Conservation (phyloP, 768 basidiomycete genomes). For the Psilocybe sp. region DNA sequence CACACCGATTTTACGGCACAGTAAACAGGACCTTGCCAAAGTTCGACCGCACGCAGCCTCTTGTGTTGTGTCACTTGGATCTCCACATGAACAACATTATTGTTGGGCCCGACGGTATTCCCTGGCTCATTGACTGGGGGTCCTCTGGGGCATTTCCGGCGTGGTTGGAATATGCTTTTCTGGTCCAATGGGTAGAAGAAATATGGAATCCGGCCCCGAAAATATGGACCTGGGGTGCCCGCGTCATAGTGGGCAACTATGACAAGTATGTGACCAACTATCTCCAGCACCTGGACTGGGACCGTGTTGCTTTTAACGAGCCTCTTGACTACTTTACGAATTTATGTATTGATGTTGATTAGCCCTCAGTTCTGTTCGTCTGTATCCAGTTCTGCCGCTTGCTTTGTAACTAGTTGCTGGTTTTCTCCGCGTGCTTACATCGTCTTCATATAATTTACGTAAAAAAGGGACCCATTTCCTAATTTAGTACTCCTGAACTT, state of each 20-base stretch:
- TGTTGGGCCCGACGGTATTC: background rate
- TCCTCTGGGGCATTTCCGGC: background rate
- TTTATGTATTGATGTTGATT: background rate
- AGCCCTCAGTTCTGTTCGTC: too few species aligned
- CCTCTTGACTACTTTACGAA: background rate
- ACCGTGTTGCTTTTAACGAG: background rate
- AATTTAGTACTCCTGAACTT: too few species aligned
- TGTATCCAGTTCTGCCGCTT: too few species aligned
- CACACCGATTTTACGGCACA: too few species aligned
- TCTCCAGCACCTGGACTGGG: background rate
- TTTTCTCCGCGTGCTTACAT: too few species aligned
- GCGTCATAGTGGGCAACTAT: background rate
- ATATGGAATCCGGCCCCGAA: background rate
- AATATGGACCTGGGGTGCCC: background rate
- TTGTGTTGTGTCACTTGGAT: constrained; percentile 1
- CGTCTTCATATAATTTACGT: too few species aligned
- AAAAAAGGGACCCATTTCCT: too few species aligned
- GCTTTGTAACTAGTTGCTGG: too few species aligned
- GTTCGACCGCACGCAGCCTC: background rate
- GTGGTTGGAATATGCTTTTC: constrained; percentile 1
- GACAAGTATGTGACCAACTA: background rate
- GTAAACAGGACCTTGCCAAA: background rate
- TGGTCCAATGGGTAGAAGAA: background rate
- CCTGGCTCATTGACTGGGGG: constrained; percentile 5
- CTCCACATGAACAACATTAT: constrained; percentile 3